phyloP scores from a whole-genome alignment of 2,329 filamentous ascomycete genomes.

The Arachnomyces sp. region DNA sequence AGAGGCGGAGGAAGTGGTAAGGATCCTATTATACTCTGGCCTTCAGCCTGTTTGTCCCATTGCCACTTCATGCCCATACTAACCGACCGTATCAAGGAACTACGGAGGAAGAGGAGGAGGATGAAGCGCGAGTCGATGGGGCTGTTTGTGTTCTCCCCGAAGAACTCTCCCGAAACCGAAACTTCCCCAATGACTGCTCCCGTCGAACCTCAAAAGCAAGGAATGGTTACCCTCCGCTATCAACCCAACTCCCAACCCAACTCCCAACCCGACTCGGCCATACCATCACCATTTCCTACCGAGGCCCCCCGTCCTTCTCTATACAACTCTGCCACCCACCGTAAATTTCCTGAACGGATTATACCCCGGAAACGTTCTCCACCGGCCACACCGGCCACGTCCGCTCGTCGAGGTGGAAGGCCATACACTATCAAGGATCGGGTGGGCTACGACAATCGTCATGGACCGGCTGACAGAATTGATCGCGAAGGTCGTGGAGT shows the following conservation, averaged over 20 bases:
- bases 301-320: too few species aligned
- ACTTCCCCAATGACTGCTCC: slow-evolving; percentile 23
- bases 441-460: slow-evolving; percentile 34
- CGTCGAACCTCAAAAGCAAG: slow-evolving; percentile 22
- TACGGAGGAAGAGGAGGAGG: slow-evolving; percentile 31
- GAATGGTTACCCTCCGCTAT: too few species aligned
- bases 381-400: slow-evolving; percentile 7
- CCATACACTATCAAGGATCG: slow-evolving; percentile 37
- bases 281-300: too few species aligned
- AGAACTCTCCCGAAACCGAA: slow-evolving; percentile 23
- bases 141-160: slow-evolving; percentile 14
- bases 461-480: slow-evolving; percentile 33
- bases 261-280: too few species aligned
- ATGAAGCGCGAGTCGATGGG: slow-evolving; percentile 35
- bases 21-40: slow-evolving; percentile 3
- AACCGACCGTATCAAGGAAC: slow-evolving; percentile 20
- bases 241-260: too few species aligned
- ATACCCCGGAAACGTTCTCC: slow-evolving; percentile 8
- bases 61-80: neutral
- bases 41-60: neutral
- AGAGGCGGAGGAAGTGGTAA: slow-evolving; percentile 34
- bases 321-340: too few species aligned
- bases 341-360: too few species aligned
- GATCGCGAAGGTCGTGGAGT: slow-evolving; percentile 30
- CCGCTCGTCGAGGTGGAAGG: slow-evolving; percentile 30